Base-by-base conservation (phyloP, 225 moss, liverwort and hornwort species). In the Polytrichum commune region DNA sequence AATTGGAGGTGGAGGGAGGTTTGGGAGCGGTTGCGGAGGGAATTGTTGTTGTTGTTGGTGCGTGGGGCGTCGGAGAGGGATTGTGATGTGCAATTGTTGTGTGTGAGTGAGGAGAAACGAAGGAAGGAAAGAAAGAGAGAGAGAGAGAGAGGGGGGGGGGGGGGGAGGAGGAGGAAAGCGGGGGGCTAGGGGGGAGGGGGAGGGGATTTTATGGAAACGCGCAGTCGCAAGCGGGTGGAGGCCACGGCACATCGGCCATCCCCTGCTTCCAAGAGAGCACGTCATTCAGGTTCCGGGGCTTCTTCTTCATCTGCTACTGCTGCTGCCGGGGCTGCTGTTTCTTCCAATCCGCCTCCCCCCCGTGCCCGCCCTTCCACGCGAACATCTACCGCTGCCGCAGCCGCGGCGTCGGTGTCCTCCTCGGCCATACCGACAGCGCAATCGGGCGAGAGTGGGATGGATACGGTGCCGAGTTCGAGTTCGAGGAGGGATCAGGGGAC, bases 171-270 rank as follows among this genome's bases (percentile, higher is more conserved):
- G 29, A 23, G 13, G 67, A 24, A 68, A 84, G 70, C 74, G 70
- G 70, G 71, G 77, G 76, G 79, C 69, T 80, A 79, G 78, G 73
- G 87, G 35, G 80, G 84, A 72, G 77, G 72, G 69, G 75, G 56
- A 71, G 81, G 83, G 75, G 54, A 72, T 97, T 97, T 97, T 97
- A 97, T 97, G 97, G 97, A 97, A 97, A 97, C 97, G 97, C 97
- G 97, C 78, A 94, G 94, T 82, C 97, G 97, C 69, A 97, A 94
- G 97, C 97, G 97, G 97, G 97, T 89, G 97, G 97, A 97, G 97
- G 97, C 94, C 97, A 97, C 97, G 94, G 84, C 91, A 90, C 93
- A 94, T 97, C 97, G 97, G 97, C 94, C 97, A 94, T 94, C 97
- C 90, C 91, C 97, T 94, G 76, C 92, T 60, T 85, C 89, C 64